Conservation (phyloP, 2,329 filamentous ascomycete species). For the Xylaria digitata region DNA sequence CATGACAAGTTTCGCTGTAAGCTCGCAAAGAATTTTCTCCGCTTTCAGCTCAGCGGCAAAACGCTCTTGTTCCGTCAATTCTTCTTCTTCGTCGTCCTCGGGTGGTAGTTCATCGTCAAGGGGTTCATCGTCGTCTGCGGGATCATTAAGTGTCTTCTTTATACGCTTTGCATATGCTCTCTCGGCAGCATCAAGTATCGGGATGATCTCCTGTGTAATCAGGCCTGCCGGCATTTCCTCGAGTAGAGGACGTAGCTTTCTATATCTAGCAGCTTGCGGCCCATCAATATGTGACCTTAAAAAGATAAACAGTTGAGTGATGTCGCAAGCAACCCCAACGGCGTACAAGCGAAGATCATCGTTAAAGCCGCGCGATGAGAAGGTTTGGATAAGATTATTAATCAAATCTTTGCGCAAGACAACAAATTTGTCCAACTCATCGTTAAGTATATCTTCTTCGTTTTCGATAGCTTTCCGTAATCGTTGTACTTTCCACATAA, state of each 20-base stretch:
- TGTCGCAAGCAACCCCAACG: conserved; percentile 81
- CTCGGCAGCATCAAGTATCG: conserved; percentile 82
- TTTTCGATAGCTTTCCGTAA: conserved; percentile 66
- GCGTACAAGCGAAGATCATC: conserved; percentile 83
- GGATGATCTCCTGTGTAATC: conserved; percentile 73
- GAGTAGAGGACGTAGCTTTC: conserved; percentile 71
- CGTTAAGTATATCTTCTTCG: conserved; percentile 65
- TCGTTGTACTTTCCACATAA: conserved; percentile 88
- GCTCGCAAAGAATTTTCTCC: conserved; percentile 86
- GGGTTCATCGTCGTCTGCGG: conserved; percentile 78
- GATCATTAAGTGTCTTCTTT: conserved; percentile 70
- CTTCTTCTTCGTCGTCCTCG: conserved; percentile 68
- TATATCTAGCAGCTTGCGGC: conserved; percentile 59
- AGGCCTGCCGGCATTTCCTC: conserved; percentile 73
- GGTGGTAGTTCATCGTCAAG: conserved; percentile 71
- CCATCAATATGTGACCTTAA: conserved; percentile 68
- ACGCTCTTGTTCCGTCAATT: conserved; percentile 67
- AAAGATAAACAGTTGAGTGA: conserved; percentile 82
- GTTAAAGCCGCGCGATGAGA: conserved; percentile 74
- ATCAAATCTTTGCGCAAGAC: conserved; percentile 67
- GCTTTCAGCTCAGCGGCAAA: conserved; percentile 76
- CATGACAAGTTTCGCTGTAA: conserved; percentile 86
- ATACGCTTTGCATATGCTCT: conserved; percentile 79
- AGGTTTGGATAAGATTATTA: conserved; percentile 72
- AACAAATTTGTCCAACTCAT: conserved; percentile 70